Evolutionary conservation across 805 yeast genomes (phyloP).

Genomic region (Candida qinlingensis): DNA sequence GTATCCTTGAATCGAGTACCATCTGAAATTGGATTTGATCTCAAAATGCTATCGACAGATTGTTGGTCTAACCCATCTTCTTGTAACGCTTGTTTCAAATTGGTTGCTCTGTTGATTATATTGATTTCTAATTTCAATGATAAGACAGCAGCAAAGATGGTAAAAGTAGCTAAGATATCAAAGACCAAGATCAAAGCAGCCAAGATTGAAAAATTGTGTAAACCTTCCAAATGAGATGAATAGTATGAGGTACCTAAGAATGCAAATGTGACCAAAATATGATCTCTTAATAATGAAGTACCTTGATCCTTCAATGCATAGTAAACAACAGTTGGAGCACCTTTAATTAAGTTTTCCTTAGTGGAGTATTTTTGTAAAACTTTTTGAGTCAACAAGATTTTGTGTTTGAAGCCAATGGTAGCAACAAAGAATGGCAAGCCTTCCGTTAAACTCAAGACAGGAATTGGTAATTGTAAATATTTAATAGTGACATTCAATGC

Average conservation of each 20-base stretch:
- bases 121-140: slow-evolving; percentile 86
- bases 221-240: slow-evolving; percentile 63
- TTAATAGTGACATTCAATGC: slow-evolving; percentile 64
- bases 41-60: slow-evolving; percentile 66
- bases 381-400: slow-evolving; percentile 62
- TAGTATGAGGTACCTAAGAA: slow-evolving; percentile 61
- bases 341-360: slow-evolving; percentile 27
- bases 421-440: slow-evolving; percentile 93
- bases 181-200: slow-evolving; percentile 62
- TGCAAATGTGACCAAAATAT: slow-evolving; percentile 64
- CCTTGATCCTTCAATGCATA: slow-evolving; percentile 33
- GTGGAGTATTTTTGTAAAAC: slow-evolving; percentile 34
- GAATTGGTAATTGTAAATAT: slow-evolving; percentile 53
- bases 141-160: slow-evolving; percentile 79
- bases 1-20: slow-evolving; percentile 24
- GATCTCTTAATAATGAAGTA: slow-evolving; percentile 54
- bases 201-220: slow-evolving; percentile 75
- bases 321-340: slow-evolving; percentile 30
- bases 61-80: slow-evolving; percentile 83
- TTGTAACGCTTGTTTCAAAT: slow-evolving; percentile 73
- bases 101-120: slow-evolving; percentile 75
- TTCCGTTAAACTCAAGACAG: slow-evolving; percentile 73
- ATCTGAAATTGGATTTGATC: slow-evolving; percentile 21
- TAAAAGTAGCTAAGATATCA: slow-evolving; percentile 68
- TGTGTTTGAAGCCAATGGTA: slow-evolving; percentile 86